Evolutionary conservation across 2,329 filamentous ascomycete species (phyloP).

Genomic region (Sclerotinia nivalis): DNA sequence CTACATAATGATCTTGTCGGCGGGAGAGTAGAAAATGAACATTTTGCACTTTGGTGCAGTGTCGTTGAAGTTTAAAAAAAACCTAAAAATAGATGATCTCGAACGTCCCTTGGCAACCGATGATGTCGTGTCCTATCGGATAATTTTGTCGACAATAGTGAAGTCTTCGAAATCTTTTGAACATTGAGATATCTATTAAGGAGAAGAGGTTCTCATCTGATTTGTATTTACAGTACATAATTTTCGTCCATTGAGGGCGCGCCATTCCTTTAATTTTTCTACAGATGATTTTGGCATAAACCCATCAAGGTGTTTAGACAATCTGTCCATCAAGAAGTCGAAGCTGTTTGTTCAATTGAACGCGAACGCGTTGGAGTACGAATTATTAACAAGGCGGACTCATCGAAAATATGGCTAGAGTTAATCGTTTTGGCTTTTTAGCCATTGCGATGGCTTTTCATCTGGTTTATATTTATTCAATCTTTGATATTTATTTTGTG

Average conservation of each 20-base stretch:
- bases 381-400: not conserved
- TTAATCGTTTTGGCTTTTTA: conserved; percentile 76
- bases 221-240: conserved; percentile 12
- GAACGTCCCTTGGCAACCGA: conserved; percentile 11
- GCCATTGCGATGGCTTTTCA: conserved; percentile 90
- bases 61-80: not conserved
- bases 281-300: conserved; percentile 19
- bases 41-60: not conserved
- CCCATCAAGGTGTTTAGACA: conserved; percentile 16
- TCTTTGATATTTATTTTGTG: conserved; percentile 98
- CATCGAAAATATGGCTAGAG: conserved; percentile 51
- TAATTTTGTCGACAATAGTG: conserved; percentile 9
- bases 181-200: not conserved
- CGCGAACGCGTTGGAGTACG: conserved; percentile 14
- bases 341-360: conserved; percentile 16
- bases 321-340: conserved; percentile 10
- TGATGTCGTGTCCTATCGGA: conserved; percentile 23
- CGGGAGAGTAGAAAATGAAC: not conserved
- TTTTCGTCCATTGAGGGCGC: conserved; percentile 15
- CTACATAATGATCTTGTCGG: too few species aligned
- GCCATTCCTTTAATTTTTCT: conserved; percentile 18
- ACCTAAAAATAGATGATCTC: conserved; percentile 8
- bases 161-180: conserved; percentile 4
- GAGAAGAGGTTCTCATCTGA: not conserved
- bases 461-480: conserved; percentile 88